Conservation (phyloP, 2,329 filamentous ascomycete species). For the Sporothrix euskadiensis region DNA sequence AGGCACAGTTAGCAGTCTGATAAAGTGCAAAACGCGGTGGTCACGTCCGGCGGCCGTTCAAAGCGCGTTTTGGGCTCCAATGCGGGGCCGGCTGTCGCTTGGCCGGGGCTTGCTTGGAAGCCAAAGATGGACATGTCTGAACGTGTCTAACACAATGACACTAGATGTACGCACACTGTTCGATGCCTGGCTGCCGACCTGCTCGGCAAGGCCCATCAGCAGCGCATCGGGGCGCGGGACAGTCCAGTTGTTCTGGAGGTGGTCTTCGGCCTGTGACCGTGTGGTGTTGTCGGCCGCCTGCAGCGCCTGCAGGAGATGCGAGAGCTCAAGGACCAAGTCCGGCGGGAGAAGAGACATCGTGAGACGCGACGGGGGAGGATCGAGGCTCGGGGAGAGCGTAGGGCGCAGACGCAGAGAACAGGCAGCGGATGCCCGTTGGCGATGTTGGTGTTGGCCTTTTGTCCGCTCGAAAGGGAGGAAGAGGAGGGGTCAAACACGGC, state of each 20-base stretch:
- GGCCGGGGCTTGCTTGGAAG: too few species aligned
- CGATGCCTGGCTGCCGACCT: slow-evolving; percentile 77
- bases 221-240: slow-evolving; percentile 77
- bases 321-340: slow-evolving; percentile 81
- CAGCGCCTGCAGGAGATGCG: slow-evolving; percentile 82
- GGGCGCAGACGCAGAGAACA: slow-evolving; percentile 19
- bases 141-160: not conserved
- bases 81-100: not conserved
- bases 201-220: slow-evolving; percentile 91
- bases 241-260: slow-evolving; percentile 89
- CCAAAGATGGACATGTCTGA: not conserved
- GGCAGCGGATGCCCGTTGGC: slow-evolving; percentile 20
- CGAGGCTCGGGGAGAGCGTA: slow-evolving; percentile 15
- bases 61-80: not conserved
- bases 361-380: slow-evolving; percentile 18
- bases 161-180: slow-evolving; percentile 58
- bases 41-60: not conserved
- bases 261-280: slow-evolving; percentile 84
- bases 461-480: slow-evolving; percentile 9
- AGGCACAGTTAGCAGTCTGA: slow-evolving; percentile 19
- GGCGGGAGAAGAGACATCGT: slow-evolving; percentile 81
- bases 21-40: not conserved
- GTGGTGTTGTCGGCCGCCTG: slow-evolving; percentile 86
- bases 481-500: slow-evolving; percentile 14
- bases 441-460: not conserved